phyloP scores from a whole-genome alignment of 2,329 filamentous ascomycete genomes.

The Diaporthe velutina region DNA sequence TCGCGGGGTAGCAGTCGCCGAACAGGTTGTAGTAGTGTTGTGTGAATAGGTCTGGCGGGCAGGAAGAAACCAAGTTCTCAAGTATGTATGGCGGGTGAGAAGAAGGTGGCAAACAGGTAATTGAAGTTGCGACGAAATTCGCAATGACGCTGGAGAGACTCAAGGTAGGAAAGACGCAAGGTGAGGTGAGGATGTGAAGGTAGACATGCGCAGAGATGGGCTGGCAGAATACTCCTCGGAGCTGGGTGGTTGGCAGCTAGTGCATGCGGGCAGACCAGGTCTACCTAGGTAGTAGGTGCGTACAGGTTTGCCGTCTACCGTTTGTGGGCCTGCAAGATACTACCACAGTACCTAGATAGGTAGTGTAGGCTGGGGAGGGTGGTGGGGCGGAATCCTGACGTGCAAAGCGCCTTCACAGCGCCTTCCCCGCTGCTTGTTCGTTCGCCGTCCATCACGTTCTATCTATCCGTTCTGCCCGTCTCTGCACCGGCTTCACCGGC shows the following conservation, averaged over 20 bases:
- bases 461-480: not conserved
- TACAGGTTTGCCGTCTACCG: no score
- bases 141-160: not conserved
- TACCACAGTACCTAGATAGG: no score
- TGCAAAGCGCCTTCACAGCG: not conserved
- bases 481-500: constrained; percentile 8
- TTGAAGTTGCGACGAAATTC: not conserved
- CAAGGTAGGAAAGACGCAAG: not conserved
- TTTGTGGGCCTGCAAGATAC: no score
- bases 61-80: not conserved
- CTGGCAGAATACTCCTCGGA: not conserved
- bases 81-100: not conserved
- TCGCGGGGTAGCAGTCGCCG: constrained; percentile 30
- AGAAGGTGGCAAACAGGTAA: not conserved
- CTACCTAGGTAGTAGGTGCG: not conserved
- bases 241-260: not conserved
- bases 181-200: constrained; percentile 1
- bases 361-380: not conserved
- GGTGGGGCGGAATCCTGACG: not conserved
- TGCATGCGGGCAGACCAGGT: not conserved
- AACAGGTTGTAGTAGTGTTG: not conserved
- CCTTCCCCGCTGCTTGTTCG: constrained; percentile 13
- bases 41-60: not conserved
- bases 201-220: not conserved
- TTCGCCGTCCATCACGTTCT: constrained; percentile 15